These are phyloP conservation scores for Thymus quinquecostatus DNA, from an alignment of 257 asterid species.

Conservation along the genomic window DNA sequence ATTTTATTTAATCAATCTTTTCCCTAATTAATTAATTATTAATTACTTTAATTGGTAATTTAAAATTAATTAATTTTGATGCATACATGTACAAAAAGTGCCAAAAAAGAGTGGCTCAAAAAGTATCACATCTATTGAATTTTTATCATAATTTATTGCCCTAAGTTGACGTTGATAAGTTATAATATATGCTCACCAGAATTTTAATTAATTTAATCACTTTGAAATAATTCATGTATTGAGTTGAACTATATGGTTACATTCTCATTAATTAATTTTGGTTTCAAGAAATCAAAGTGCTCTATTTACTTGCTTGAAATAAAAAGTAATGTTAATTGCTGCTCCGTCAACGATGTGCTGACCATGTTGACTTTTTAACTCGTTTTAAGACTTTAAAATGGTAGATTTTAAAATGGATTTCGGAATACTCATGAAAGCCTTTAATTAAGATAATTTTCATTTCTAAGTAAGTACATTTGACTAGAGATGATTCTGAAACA, in stretches of 20 bases:
- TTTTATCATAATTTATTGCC: not conserved
- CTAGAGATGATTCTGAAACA: not conserved
- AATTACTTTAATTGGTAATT: not conserved
- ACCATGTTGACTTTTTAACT: no score
- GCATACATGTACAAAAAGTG: slow-evolving; percentile 28
- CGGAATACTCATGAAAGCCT: not conserved
- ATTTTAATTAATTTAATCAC: not conserved
- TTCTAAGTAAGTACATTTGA: not conserved
- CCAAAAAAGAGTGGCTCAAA: not conserved
- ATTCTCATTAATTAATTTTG: no score
- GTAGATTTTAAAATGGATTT: no score
- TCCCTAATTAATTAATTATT: no score
- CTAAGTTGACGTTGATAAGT: not conserved
- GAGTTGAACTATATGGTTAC: no score
- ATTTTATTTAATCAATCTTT: slow-evolving; percentile 31
- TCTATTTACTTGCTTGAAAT: no score
- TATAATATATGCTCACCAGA: not conserved
- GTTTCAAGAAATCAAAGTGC: no score
- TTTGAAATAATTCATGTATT: no score
- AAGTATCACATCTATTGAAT: not conserved
- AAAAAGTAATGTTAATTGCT: no score
- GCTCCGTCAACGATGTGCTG: no score
- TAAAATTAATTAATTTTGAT: not conserved
- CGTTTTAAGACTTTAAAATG: no score
- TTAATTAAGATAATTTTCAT: not conserved